Evolutionary conservation across 768 basidiomycete species (phyloP), one percentile per base, ranked within the genome.

Genomic region (Galerina sulciceps): DNA sequence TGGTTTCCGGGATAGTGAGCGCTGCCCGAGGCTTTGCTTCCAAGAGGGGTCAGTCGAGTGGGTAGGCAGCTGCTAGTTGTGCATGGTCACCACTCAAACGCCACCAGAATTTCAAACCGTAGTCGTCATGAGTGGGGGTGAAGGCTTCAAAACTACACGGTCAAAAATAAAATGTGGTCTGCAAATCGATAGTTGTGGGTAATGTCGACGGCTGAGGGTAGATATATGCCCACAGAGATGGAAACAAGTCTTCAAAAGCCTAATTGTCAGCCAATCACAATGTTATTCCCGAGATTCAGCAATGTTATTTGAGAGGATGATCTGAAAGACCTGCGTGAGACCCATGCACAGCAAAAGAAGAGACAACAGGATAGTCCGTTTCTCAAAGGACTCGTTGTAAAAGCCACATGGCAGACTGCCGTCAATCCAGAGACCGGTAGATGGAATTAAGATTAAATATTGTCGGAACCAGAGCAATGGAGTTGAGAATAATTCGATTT

Each of bases 51-150:
- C 26, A 31, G 4, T 51, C 37, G 4, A 40, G 23, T 51, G 22
- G 18, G 49, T 17, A 17, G 20, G n/a, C 1, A 37, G 31, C 4
- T 49, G 14, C 34, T 40, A 13, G 15, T 13, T 18, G 11, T n/a
- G 47, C 4, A 53, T 50, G 23, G 56, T 38, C 53, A 50, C 70
- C 70, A 69, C 69, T 65, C 52, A 71, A 71, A 69, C 70, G 59
- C 70, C 70, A 69, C 67, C n/a, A 51, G 31, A 44, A 9, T 49
- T 22, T 11, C 34, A 18, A 49, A 37, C 23, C 8, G 18, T 11
- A 17, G 37, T 35, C 14, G 13, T 37, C 10, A 17, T 18, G 20
- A 31, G 14, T 49, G 10, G 17, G 4, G 11, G 20, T 38, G 10
- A 15, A 22, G 26, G n/a, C 22, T 22, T 17, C 49, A 15, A 43